Conservation (phyloP, 2,329 filamentous ascomycete genomes). For the Talaromyces sp. region DNA sequence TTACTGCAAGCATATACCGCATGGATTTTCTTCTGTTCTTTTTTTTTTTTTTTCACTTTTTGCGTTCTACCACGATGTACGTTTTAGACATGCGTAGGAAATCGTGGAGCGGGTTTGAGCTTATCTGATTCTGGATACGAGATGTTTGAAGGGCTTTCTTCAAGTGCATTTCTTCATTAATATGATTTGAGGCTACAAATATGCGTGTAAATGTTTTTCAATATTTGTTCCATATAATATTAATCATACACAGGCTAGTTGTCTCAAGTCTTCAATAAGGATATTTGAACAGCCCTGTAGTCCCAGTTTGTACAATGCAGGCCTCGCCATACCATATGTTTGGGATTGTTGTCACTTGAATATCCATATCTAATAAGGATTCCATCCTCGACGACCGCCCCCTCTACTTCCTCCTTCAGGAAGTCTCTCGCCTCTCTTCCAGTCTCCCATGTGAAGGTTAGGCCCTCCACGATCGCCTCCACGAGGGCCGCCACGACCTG, state of each 20-base stretch:
- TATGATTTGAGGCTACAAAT: no score
- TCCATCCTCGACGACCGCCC: slow-evolving; percentile 45
- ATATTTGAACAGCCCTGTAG: not conserved
- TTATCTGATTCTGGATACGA: no score
- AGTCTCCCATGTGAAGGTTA: slow-evolving; percentile 44
- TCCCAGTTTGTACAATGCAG: not conserved
- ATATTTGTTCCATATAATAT: slow-evolving; percentile 5
- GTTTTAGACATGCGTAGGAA: no score
- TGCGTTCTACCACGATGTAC: no score
- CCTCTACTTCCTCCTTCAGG: slow-evolving; percentile 41
- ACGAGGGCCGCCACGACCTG: slow-evolving; percentile 44
- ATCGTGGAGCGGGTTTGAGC: no score
- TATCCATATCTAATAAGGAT: slow-evolving; percentile 37
- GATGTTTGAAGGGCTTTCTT: no score
- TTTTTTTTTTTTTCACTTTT: not conserved
- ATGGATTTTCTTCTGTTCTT: slow-evolving; percentile 28
- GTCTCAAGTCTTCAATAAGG: not conserved
- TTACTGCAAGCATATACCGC: slow-evolving; percentile 39
- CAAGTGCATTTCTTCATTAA: no score
- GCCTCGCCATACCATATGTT: not conserved
- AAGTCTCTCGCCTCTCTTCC: slow-evolving; percentile 52
- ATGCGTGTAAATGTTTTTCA: no score
- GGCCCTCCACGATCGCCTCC: slow-evolving; percentile 46
- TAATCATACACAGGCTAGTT: slow-evolving; percentile 18
- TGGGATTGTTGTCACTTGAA: not conserved